Percentiles rank a stretch among this genome's conserved stretches.
Evolutionary conservation across 2,329 filamentous ascomycete genomes (phyloP).

Genomic region (Xylaria sp.): DNA sequence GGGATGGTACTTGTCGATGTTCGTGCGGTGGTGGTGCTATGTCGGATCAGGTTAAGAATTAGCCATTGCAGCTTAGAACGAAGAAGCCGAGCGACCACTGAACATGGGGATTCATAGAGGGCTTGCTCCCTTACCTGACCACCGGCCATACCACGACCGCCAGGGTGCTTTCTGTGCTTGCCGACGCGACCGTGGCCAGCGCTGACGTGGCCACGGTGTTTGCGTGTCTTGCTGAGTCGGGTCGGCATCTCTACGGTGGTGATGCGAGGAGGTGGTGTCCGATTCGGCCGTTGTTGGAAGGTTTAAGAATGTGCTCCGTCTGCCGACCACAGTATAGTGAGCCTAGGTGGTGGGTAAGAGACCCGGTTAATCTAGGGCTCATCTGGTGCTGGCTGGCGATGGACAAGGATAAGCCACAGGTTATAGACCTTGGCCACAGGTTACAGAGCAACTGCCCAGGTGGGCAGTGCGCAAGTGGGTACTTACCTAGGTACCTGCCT

Average conservation of each 20-base stretch:
- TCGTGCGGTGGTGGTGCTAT: constrained; percentile 87
- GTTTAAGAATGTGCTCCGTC: constrained; percentile 20
- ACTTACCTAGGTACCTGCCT: no score
- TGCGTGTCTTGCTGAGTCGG: constrained; percentile 32
- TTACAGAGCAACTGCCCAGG: no score
- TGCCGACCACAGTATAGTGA: not conserved
- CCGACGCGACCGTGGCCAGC: constrained; percentile 98
- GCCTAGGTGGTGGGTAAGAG: constrained; percentile 14
- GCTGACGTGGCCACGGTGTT: constrained; percentile 88
- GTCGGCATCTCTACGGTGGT: constrained; percentile 31
- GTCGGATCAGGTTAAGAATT: constrained; percentile 71
- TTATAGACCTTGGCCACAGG: no score
- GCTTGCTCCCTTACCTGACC: constrained; percentile 23
- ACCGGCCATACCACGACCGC: constrained; percentile 80
- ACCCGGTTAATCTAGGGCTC: constrained; percentile 32
- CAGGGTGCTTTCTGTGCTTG: constrained; percentile 94
- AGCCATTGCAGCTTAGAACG: constrained; percentile 55
- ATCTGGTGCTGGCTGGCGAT: constrained; percentile 18
- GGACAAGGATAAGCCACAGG: constrained; percentile 3
- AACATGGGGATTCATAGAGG: not conserved
- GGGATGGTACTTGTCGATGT: constrained; percentile 83
- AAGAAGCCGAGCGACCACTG: not conserved
- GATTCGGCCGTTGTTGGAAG: constrained; percentile 25
- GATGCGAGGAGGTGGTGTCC: constrained; percentile 19
- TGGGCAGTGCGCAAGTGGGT: no score